These are phyloP conservation scores for Calonectria hawksworthii DNA, from an alignment of 2,329 filamentous ascomycete species.

Conservation along the genomic window DNA sequence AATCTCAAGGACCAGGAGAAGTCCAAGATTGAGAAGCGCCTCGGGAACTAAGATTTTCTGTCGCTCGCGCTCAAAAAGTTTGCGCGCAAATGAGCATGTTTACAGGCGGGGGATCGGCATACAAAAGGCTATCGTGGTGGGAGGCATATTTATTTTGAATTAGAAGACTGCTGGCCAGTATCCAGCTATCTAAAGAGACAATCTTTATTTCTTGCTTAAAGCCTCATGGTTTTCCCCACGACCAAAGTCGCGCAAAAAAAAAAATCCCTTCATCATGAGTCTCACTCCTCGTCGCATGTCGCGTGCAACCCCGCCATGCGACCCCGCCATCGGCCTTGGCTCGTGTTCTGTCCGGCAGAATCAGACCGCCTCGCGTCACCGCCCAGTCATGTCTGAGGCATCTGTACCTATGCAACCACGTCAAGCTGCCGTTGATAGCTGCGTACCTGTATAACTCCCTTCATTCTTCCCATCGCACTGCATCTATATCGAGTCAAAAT, in stretches of 20 bases:
- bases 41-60: conserved; percentile 57
- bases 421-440: not conserved
- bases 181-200: conserved; percentile 17
- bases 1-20: conserved; percentile 76
- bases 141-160: conserved; percentile 34
- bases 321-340: conserved; percentile 40
- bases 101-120: not conserved
- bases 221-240: not conserved
- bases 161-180: conserved; percentile 36
- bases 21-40: conserved; percentile 79
- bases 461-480: not conserved
- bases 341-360: conserved; percentile 45
- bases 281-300: not conserved
- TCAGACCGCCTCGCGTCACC: conserved; percentile 46
- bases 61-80: not conserved
- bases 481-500: conserved; percentile 48
- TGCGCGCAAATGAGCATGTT: not conserved
- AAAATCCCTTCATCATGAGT: conserved; percentile 4
- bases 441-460: not conserved
- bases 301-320: conserved; percentile 37
- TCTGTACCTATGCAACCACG: not conserved
- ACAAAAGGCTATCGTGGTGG: conserved; percentile 26
- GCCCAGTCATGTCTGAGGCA: conserved; percentile 28
- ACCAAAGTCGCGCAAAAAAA: not conserved
- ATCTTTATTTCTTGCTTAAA: conserved; percentile 24